These are phyloP conservation scores for Globisporangium viniferum DNA, from an alignment of 352 stramenopile species.

Conservation along the genomic window DNA sequence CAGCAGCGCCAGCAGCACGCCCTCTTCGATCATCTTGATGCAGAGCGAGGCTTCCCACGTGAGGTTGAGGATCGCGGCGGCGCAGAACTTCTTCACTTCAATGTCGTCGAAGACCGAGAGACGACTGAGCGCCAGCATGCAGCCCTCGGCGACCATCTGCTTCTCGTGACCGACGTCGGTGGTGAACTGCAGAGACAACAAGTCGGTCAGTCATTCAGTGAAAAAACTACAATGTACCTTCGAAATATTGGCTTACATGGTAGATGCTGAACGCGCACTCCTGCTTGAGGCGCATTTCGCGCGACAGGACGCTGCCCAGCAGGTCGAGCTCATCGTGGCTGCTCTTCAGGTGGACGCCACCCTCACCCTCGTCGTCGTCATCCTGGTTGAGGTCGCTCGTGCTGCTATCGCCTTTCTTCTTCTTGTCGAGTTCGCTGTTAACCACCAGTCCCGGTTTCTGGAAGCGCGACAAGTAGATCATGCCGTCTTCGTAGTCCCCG, in stretches of 20 bases:
- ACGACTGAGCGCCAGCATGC: constrained; percentile 66
- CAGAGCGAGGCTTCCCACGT: constrained; percentile 47
- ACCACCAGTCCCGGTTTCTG: constrained; percentile 36
- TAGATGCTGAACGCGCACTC: constrained; percentile 83
- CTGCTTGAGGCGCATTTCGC: constrained; percentile 73
- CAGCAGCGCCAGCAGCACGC: constrained; percentile 61
- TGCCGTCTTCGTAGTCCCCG: constrained; percentile 80
- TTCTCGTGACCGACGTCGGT: constrained; percentile 59
- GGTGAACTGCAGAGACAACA: constrained; percentile 39
- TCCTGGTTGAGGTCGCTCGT: constrained; percentile 42
- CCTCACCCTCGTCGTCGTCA: constrained; percentile 35
- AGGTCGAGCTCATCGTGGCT: constrained; percentile 41
- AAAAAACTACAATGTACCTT: background rate
- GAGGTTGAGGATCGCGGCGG: constrained; percentile 78
- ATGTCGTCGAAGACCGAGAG: constrained; percentile 79
- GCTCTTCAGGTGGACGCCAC: constrained; percentile 39
- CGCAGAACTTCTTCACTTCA: constrained; percentile 81
- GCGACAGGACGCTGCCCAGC: constrained; percentile 29
- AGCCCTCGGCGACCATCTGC: constrained; percentile 74
- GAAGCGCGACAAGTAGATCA: constrained; percentile 87
- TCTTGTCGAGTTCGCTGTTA: constrained; percentile 12
- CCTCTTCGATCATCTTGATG: constrained; percentile 68
- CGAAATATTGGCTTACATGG: constrained; percentile 32
- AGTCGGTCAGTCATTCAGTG: background rate
- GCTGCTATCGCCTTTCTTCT: constrained; percentile 22